Evolutionary conservation across 306 rosid species (phyloP), one percentile per base, ranked within the genome.

Genomic region (Cotoneaster glaucophyllus): DNA sequence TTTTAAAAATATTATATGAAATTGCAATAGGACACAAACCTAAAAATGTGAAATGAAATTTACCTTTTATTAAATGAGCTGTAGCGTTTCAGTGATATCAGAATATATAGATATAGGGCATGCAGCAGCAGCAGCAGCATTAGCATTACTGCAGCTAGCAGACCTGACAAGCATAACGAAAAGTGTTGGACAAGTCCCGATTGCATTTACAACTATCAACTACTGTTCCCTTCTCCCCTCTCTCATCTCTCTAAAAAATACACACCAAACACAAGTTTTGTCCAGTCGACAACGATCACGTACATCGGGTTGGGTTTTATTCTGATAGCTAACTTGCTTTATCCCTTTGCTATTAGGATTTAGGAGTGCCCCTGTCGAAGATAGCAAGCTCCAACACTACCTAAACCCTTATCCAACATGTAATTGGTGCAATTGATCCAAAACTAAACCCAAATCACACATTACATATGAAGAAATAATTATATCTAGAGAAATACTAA

Each of bases 141-240:
- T 53, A 34, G 67, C 76, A 57, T 56, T 54, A 64, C 75, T 71
- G 31, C 32, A 31, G 52, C 53, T 34, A 59, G 57, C 61, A 67
- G 71, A 73, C 74, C 50, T 66, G 85, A 82, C 85, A 77, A 77
- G 43, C 74, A 37, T 73, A 82, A 73, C 85, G 78, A 77, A 69
- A 64, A 44, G 24, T 74, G 59, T 68, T 73, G 4, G 62, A 61
- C 52, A 73, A 54, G 48, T 73, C 68, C 22, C 78, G 14, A 34
- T 59, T 73, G 41, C 19, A 19, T 26, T 57, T 17, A 58, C 54
- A 50, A 50, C 18, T 5, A 50, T 50, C 21, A 18, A 50, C 54
- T 50, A 50, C 21, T 17, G 54, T 18, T 50, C 21, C 54, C 54
- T 8, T 15, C 54, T 48, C 54, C 54, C 53, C 54, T 15, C 19